Evolutionary conservation across 495 filamentous ascomycete genomes (phyloP), one percentile per base, ranked within the genome.

Genomic region (Xylaria sp.): DNA sequence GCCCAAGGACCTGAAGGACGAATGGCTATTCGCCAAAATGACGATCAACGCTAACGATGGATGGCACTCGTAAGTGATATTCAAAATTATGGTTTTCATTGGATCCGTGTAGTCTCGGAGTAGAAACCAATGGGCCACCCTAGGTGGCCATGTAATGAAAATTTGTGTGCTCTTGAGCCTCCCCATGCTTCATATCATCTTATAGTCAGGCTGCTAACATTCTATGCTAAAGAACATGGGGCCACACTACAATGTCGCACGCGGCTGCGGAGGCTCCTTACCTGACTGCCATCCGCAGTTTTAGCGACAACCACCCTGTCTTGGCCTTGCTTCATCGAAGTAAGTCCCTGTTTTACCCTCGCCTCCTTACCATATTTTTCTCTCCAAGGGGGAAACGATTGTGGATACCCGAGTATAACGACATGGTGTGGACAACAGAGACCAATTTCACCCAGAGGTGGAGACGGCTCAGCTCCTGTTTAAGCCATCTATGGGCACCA

Each of bases 11-110:
- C 29, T 48, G 24, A 35, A 43, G 19, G 74, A 77, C 33, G 80
- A 83, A 67, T 83, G 80, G 81, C 71, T 79, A 17, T 62, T 83
- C 17, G 81, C 79, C 12, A 83, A 83, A 69, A 78, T 81, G 59
- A 81, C 81, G 67, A 80, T 80, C 50, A 82, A 81, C 70, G 70
- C 74, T 19, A 82, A 83, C 68, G 81, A 83, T 64, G 71, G 80
- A 26, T 81, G 68, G 62, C 71, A 73, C 74, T 76, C 73, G 64
- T 67, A 57, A 67, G 64, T 67, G 17, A 7, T 33, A 40, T 67
- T 24, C 31, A 12, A 48, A 9, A 26, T 35, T 35, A 19, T 3
- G 19, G 48, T 19, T 57, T 33, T 26, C 26, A 33, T 19, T 19
- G 9, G 24, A 57, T 57, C 19, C 26, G 19, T 21, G 1, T 21